A percentile compares a stretch with the other conserved stretches of the same genome.
Evolutionary conservation across 352 stramenopile species (phyloP).

Genomic region (Halophytophthora polymorphica): DNA sequence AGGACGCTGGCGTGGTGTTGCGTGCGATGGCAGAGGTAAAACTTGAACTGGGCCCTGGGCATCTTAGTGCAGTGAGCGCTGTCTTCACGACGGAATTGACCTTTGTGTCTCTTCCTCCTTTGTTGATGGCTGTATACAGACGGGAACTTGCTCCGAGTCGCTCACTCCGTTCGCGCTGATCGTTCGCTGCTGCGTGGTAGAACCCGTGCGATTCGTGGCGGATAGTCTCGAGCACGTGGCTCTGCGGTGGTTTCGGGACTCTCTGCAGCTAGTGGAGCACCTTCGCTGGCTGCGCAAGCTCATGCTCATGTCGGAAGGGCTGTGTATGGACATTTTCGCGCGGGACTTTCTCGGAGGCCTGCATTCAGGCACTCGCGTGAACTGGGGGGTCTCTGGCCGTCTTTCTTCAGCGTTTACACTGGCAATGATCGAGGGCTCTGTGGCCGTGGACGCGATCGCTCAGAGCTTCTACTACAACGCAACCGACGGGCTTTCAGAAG

Average conservation of each 20-base stretch:
- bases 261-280: constrained; percentile 44
- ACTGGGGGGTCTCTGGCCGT: constrained; percentile 41
- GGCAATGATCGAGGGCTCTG: constrained; percentile 54
- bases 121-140: constrained; percentile 8
- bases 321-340: constrained; percentile 71
- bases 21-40: constrained; percentile 19
- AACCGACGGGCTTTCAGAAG: constrained; percentile 30
- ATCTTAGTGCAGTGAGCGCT: too few relatives aligned
- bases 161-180: constrained; percentile 48
- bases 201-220: constrained; percentile 35
- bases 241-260: constrained; percentile 36
- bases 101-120: not conserved
- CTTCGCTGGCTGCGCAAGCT: constrained; percentile 59
- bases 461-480: constrained; percentile 51
- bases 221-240: constrained; percentile 46
- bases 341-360: constrained; percentile 51
- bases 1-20: constrained; percentile 20
- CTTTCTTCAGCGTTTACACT: constrained; percentile 50
- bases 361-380: constrained; percentile 36
- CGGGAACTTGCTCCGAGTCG: constrained; percentile 2
- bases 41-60: not conserved
- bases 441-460: constrained; percentile 15
- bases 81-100: too few relatives aligned
- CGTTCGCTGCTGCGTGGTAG: constrained; percentile 33
- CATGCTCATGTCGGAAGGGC: constrained; percentile 68